Conservation (phyloP, 176 grass and related monocot species). For the Cymbopogon citratus region DNA sequence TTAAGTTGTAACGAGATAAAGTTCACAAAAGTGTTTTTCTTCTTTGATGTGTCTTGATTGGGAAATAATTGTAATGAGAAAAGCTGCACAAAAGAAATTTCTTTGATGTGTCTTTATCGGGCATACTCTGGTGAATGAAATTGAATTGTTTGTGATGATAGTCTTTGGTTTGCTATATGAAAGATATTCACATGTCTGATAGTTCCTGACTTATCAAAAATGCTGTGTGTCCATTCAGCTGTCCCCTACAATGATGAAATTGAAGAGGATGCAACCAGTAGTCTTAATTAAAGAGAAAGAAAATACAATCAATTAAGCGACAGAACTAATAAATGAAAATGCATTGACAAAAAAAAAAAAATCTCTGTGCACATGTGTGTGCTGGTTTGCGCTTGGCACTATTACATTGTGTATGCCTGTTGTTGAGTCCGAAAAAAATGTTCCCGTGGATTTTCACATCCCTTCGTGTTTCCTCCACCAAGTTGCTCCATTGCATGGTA, state of each 20-base stretch:
- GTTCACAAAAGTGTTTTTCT: neutral
- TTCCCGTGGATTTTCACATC: neutral
- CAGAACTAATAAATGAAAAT: neutral
- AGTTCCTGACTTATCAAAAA: neutral
- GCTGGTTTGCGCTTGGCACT: neutral
- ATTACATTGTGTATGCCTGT: neutral
- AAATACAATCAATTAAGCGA: neutral
- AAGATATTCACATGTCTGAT: neutral
- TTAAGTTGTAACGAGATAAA: slow-evolving; percentile 38
- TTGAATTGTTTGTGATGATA: neutral
- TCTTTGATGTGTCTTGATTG: slow-evolving; percentile 10
- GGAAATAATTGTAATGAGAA: slow-evolving; percentile 5
- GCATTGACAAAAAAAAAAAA: neutral
- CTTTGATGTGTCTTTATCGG: neutral
- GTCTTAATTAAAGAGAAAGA: neutral
- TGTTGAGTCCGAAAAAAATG: neutral
- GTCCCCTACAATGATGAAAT: neutral
- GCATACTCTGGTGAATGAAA: neutral
- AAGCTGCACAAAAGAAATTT: neutral
- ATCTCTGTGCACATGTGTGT: no score
- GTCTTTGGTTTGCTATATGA: neutral
- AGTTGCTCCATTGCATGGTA: neutral
- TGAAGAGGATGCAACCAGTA: neutral
- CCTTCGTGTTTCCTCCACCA: neutral
- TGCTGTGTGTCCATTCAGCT: neutral